phyloP scores from a whole-genome alignment of 2,329 filamentous ascomycete genomes.

The Helicocarpus griseus region DNA sequence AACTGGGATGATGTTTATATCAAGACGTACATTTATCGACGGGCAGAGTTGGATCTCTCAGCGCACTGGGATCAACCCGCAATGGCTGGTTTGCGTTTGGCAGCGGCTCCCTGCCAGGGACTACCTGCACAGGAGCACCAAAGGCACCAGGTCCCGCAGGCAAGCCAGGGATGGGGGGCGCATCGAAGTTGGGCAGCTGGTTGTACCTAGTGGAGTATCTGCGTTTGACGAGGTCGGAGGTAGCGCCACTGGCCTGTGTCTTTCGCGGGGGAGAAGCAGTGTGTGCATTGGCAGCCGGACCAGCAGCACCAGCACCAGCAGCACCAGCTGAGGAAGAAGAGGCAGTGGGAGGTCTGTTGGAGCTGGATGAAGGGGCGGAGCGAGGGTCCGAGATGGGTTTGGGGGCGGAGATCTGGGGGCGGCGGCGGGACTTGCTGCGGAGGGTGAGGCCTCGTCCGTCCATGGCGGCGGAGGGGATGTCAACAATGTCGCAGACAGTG shows the following conservation, averaged over 20 bases:
- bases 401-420: slow-evolving; percentile 51
- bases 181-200: slow-evolving; percentile 55
- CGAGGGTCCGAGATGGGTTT: slow-evolving; percentile 42
- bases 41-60: slow-evolving; percentile 69
- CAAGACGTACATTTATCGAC: slow-evolving; percentile 62
- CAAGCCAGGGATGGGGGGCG: slow-evolving; percentile 61
- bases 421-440: slow-evolving; percentile 47
- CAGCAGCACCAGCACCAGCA: slow-evolving; percentile 19
- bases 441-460: slow-evolving; percentile 51
- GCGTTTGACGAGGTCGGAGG: slow-evolving; percentile 80
- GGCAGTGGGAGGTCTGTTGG: slow-evolving; percentile 17
- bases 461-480: slow-evolving; percentile 27
- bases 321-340: not conserved
- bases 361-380: slow-evolving; percentile 6
- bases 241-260: slow-evolving; percentile 40
- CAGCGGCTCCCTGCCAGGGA: slow-evolving; percentile 37
- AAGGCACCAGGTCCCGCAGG: slow-evolving; percentile 52
- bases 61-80: slow-evolving; percentile 62
- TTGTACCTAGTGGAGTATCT: slow-evolving; percentile 92
- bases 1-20: not conserved
- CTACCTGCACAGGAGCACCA: slow-evolving; percentile 32
- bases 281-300: too few relatives aligned
- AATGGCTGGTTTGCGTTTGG: slow-evolving; percentile 51
- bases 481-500: not conserved
- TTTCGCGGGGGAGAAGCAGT: slow-evolving; percentile 22